These are phyloP conservation scores for Neopestalotiopsis sp. DNA, from an alignment of 2,329 filamentous ascomycete genomes.

Conservation along the genomic window DNA sequence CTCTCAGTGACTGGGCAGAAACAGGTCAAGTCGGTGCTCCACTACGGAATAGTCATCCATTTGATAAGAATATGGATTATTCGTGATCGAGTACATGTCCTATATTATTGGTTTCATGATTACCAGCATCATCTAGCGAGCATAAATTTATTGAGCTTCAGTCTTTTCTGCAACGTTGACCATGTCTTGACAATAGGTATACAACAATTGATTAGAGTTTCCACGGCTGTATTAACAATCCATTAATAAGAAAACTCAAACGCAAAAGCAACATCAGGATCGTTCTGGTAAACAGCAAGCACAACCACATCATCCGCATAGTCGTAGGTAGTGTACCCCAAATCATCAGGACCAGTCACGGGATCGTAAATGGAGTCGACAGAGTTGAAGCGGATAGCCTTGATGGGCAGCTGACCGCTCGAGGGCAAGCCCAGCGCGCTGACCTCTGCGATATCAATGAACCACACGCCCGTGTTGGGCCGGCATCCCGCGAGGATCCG, in stretches of 20 bases:
- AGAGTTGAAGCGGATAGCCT: no score
- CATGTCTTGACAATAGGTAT: background rate
- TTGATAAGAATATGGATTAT: conserved; percentile 24
- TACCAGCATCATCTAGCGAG: background rate
- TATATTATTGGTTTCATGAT: background rate
- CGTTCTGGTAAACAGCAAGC: no score
- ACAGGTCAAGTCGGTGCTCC: conserved; percentile 29
- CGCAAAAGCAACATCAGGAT: no score
- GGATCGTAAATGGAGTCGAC: no score
- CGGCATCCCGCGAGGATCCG: background rate
- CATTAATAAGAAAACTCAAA: no score
- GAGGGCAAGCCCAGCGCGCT: no score
- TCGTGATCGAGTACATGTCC: conserved; percentile 5
- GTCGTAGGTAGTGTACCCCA: no score
- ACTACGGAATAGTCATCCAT: conserved; percentile 26
- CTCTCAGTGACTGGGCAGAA: conserved; percentile 31
- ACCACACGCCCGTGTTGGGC: background rate
- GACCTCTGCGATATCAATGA: no score
- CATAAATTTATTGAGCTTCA: background rate
- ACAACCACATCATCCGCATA: no score
- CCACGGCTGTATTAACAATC: no score
- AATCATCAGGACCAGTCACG: no score
- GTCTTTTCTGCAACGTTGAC: background rate
- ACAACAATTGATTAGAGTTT: background rate
- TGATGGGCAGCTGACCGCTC: no score